Evolutionary conservation across 768 basidiomycete genomes (phyloP), one percentile per base, ranked within the genome.

Genomic region (Mycena capillaripes): DNA sequence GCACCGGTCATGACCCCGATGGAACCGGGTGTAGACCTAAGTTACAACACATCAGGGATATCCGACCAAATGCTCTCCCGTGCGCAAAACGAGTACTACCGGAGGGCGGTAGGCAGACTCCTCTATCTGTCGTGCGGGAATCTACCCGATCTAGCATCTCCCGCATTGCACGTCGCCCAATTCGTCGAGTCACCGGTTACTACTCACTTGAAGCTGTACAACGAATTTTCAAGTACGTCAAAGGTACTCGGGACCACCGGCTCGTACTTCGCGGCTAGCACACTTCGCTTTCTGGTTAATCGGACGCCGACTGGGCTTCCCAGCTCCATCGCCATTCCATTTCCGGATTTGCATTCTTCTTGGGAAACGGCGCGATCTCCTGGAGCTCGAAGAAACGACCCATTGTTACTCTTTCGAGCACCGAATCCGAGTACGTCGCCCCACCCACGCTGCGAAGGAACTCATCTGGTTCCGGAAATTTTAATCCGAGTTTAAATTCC

Each of bases 361-460:
- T 81, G n/a, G 78, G 76, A 34, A 76, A 77, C 19, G 60, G 80
- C 2, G 70, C 79, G 4, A 72, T 84, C 23, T 76, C 78, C 34
- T 84, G 83, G 84, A 76, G 71, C 32, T 78, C 78, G 25, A 81
- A 81, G 70, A 77, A 77, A 62, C 84, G 85, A 62, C 57, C 75
- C 1, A 72, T 80, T 30, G 77, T 82, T 19, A 76, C 82, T 40
- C 79, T 82, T 4, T 84, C 83, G 8, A 82, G 78, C 16, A 76
- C 77, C 2, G 82, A 84, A 70, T 78, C 82, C 9, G 82, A 86
- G 71, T 83, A 84, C 66, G 78, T 84, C 66, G 78, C 81, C 70
- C 76, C 2, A 75, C 80, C 4, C 78, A 82, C 57, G 78, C 82
- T 3, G 52, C 74, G 9, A 79, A 80, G 60, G 78, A 82, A 53